These are phyloP conservation scores for Amylostereum chailletii DNA, from an alignment of 1,284 basidiomycete genomes.

Conservation along the genomic window DNA sequence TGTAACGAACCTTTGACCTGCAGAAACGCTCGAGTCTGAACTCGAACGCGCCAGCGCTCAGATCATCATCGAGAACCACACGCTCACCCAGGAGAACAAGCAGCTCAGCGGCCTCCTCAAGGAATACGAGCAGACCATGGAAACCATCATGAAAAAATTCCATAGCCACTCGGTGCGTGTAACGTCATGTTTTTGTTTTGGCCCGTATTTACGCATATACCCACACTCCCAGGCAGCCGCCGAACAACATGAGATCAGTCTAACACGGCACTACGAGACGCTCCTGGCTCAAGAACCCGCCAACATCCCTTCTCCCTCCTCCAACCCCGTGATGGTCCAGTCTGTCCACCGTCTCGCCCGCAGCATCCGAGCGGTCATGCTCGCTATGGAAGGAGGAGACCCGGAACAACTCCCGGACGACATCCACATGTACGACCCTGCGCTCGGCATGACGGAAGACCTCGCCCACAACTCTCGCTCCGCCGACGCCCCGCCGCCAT, in stretches of 20 bases:
- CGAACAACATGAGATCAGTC: constrained; percentile 83
- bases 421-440: constrained; percentile 4
- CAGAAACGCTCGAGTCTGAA: constrained; percentile 91
- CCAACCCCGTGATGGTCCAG: constrained; percentile 41
- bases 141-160: constrained; percentile 96
- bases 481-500: neutral
- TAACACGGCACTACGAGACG: constrained; percentile 88
- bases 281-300: constrained; percentile 73
- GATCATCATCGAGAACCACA: constrained; percentile 90
- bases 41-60: constrained; percentile 86
- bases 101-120: constrained; percentile 83
- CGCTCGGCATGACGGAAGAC: neutral
- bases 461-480: neutral
- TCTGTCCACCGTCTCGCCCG: constrained; percentile 66
- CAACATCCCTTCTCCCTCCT: constrained; percentile 49
- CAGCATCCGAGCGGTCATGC: constrained; percentile 65
- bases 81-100: constrained; percentile 88
- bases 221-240: constrained; percentile 61
- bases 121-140: constrained; percentile 92
- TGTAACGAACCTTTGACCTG: neutral
- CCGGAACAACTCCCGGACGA: constrained; percentile 13
- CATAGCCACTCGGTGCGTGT: constrained; percentile 80
- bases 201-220: constrained; percentile 8
- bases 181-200: constrained; percentile 2
- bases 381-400: constrained; percentile 65